Percentiles rank a stretch among this genome's conserved stretches.
Conservation (phyloP, 2,329 filamentous ascomycete species). For the Gnomoniopsis smithogilvyi region DNA sequence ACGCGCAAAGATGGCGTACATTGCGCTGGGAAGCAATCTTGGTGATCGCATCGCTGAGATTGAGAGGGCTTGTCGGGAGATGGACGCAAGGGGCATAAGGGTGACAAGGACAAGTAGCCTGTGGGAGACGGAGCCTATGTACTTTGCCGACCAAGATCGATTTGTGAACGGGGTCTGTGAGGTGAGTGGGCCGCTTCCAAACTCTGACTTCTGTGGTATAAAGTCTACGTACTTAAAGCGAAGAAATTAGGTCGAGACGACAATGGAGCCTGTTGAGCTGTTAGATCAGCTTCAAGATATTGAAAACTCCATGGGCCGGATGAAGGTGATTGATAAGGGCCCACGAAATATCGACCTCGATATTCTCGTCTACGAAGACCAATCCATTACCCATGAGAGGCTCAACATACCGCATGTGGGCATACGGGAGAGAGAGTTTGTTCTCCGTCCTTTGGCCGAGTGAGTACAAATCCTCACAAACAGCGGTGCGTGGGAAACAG, state of each 20-base stretch:
- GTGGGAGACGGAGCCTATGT: constrained; percentile 97
- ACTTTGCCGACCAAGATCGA: constrained; percentile 80
- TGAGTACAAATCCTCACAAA: constrained; percentile 34
- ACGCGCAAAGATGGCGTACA: constrained; percentile 57
- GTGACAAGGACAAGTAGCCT: constrained; percentile 80
- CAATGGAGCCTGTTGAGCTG: constrained; percentile 68
- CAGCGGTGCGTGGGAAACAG: not conserved
- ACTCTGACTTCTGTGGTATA: not conserved
- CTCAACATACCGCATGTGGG: constrained; percentile 81
- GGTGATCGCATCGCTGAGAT: constrained; percentile 84
- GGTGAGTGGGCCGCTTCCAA: constrained; percentile 50
- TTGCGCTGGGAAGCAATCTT: constrained; percentile 90
- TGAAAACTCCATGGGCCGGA: constrained; percentile 73
- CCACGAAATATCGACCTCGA: constrained; percentile 94
- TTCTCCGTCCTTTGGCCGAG: constrained; percentile 82
- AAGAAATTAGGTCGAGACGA: constrained; percentile 79
- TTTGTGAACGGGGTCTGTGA: constrained; percentile 94
- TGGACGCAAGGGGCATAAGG: constrained; percentile 69
- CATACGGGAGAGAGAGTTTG: constrained; percentile 90
- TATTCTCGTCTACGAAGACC: constrained; percentile 76
- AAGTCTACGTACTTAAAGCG: constrained; percentile 6
- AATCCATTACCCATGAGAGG: constrained; percentile 63
- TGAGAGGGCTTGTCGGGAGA: constrained; percentile 74
- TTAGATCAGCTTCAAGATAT: constrained; percentile 81
- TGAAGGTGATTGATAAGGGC: constrained; percentile 87